phyloP scores from a whole-genome alignment of 805 yeast species.

The Cyberlindnera veronae region DNA sequence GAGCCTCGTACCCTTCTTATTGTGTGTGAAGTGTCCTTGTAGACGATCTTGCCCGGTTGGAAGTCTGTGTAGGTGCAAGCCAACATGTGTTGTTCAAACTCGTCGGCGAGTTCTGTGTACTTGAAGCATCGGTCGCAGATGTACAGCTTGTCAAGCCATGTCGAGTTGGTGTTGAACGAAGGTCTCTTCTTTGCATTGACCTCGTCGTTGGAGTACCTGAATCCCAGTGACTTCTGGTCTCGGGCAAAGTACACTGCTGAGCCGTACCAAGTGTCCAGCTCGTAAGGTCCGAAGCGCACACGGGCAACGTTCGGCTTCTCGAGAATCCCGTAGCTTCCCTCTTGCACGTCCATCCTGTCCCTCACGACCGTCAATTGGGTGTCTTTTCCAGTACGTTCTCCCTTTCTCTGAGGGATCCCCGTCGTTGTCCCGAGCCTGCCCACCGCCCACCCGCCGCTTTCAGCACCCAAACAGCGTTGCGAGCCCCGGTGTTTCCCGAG shows the following conservation, averaged over 20 bases:
- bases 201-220: slow-evolving; percentile 27
- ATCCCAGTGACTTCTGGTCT: slow-evolving; percentile 45
- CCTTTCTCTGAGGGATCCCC: too few species aligned
- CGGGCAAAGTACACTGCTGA: slow-evolving; percentile 70
- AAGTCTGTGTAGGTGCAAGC: slow-evolving; percentile 40
- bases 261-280: slow-evolving; percentile 85
- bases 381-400: too few species aligned
- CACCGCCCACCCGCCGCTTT: too few species aligned
- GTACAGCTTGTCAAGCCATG: slow-evolving; percentile 59
- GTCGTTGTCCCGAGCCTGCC: too few species aligned
- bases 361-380: not conserved
- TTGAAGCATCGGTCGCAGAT: slow-evolving; percentile 86
- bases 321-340: slow-evolving; percentile 57
- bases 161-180: slow-evolving; percentile 16
- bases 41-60: slow-evolving; percentile 68
- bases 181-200: slow-evolving; percentile 13
- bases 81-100: slow-evolving; percentile 47
- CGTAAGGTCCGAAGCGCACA: slow-evolving; percentile 65
- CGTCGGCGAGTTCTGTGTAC: slow-evolving; percentile 50
- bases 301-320: slow-evolving; percentile 58
- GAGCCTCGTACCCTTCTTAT: slow-evolving; percentile 70
- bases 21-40: slow-evolving; percentile 49
- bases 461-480: too few species aligned
- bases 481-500: too few species aligned
- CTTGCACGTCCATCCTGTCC: slow-evolving; percentile 30